A percentile compares a stretch with the other conserved stretches of the same genome.
These are phyloP conservation scores for Termitomyces sp. DNA, from an alignment of 768 basidiomycete species.

Conservation along the genomic window DNA sequence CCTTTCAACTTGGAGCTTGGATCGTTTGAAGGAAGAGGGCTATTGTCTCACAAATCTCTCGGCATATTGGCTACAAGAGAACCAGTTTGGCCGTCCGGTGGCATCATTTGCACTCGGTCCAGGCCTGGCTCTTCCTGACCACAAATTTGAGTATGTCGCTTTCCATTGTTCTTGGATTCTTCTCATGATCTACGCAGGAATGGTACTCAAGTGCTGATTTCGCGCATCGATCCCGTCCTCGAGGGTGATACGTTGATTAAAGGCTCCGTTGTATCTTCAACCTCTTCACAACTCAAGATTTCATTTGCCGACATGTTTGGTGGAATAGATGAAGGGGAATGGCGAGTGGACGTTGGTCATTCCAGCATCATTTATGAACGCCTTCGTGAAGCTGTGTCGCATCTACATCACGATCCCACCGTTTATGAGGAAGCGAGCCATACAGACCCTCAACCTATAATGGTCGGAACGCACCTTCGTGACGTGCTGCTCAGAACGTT, in stretches of 20 bases:
- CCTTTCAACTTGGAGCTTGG: constrained; percentile 63
- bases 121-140: constrained; percentile 57
- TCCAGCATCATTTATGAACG: constrained; percentile 64
- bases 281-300: constrained; percentile 52
- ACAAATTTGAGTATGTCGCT: constrained; percentile 65
- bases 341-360: constrained; percentile 70
- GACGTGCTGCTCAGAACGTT: constrained; percentile 68
- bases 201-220: constrained; percentile 68
- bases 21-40: constrained; percentile 62
- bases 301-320: constrained; percentile 49
- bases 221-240: constrained; percentile 54
- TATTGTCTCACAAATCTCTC: constrained; percentile 65
- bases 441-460: constrained; percentile 44
- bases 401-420: constrained; percentile 53
- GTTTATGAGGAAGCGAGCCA: constrained; percentile 30
- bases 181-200: constrained; percentile 40
- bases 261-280: constrained; percentile 53
- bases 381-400: constrained; percentile 64
- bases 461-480: constrained; percentile 71
- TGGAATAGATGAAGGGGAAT: constrained; percentile 43
- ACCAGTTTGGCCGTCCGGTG: constrained; percentile 60
- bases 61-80: constrained; percentile 68
- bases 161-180: not conserved
- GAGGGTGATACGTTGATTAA: constrained; percentile 42
- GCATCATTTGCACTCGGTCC: constrained; percentile 66